A percentile compares a stretch with the other conserved stretches of the same genome.
Evolutionary conservation across 106 monocot species (phyloP).

Genomic region (Cymbidium sinense): DNA sequence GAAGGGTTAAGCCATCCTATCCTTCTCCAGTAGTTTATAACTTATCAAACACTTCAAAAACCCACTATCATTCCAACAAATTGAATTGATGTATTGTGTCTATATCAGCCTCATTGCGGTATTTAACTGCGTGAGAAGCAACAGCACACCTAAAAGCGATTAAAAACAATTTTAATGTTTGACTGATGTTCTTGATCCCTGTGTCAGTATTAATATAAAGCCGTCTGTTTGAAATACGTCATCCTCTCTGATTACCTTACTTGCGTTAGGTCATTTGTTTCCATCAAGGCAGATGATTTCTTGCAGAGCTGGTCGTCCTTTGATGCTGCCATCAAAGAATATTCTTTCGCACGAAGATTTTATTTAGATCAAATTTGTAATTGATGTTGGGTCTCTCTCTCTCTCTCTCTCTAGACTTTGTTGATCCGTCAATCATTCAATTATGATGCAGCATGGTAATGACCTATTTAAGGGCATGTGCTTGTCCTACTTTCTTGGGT

Average conservation of each 20-base stretch:
- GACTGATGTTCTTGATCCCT: neutral
- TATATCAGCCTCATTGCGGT: neutral
- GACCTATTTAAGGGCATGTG: too few relatives aligned
- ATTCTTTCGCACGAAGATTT: too few relatives aligned
- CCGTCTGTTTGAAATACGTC: neutral
- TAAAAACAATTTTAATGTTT: neutral
- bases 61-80: neutral
- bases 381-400: too few relatives aligned
- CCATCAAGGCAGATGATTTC: neutral
- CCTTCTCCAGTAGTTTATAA: neutral
- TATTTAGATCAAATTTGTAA: too few relatives aligned
- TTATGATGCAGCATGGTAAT: too few relatives aligned
- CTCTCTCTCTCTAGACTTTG: too few relatives aligned
- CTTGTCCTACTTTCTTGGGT: too few relatives aligned
- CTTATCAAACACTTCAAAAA: conserved; percentile 5
- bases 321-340: neutral
- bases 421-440: too few relatives aligned
- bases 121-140: neutral
- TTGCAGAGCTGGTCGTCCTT: neutral
- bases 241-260: neutral
- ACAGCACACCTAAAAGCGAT: neutral
- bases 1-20: neutral
- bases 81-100: neutral
- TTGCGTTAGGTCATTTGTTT: neutral
- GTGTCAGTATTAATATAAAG: neutral